Conservation (phyloP, 1,139 yeast species). For the Hyphopichia wangnamkhiaoensis region DNA sequence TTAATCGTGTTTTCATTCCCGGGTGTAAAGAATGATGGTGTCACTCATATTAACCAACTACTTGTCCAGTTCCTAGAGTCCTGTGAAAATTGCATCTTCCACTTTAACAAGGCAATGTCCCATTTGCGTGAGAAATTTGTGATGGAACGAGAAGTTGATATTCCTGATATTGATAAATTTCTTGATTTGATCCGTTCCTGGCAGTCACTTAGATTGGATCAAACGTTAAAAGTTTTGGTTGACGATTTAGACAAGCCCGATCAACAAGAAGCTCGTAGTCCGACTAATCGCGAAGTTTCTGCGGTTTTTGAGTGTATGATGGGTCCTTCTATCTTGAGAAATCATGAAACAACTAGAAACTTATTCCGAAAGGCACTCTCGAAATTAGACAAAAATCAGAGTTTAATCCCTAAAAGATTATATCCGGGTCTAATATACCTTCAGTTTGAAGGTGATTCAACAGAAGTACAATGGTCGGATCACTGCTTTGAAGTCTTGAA, state of each 20-base stretch:
- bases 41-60: slow-evolving; percentile 42
- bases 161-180: slow-evolving; percentile 51
- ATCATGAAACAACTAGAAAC: slow-evolving; percentile 28
- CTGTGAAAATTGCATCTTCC: slow-evolving; percentile 54
- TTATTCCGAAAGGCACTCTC: slow-evolving; percentile 23
- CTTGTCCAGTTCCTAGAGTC: slow-evolving; percentile 38
- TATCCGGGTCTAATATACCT: slow-evolving; percentile 54
- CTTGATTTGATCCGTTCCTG: slow-evolving; percentile 51
- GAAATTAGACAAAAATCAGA: slow-evolving; percentile 16
- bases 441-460: slow-evolving; percentile 51
- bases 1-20: slow-evolving; percentile 63
- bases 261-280: not conserved
- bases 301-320: slow-evolving; percentile 49
- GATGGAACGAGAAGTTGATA: slow-evolving; percentile 48
- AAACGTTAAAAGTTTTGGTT: slow-evolving; percentile 14
- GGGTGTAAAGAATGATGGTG: slow-evolving; percentile 34
- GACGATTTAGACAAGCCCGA: not conserved
- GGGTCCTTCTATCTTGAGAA: slow-evolving; percentile 51
- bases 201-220: slow-evolving; percentile 36
- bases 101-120: slow-evolving; percentile 55
- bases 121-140: slow-evolving; percentile 53
- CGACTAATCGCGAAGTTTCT: slow-evolving; percentile 2
- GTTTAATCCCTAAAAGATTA: slow-evolving; percentile 15
- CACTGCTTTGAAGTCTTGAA: slow-evolving; percentile 23
- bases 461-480: slow-evolving; percentile 49